Evolutionary conservation across 140 eudicot genomes (phyloP), one percentile per base, ranked within the genome.

Genomic region (Flaveria floridana): DNA sequence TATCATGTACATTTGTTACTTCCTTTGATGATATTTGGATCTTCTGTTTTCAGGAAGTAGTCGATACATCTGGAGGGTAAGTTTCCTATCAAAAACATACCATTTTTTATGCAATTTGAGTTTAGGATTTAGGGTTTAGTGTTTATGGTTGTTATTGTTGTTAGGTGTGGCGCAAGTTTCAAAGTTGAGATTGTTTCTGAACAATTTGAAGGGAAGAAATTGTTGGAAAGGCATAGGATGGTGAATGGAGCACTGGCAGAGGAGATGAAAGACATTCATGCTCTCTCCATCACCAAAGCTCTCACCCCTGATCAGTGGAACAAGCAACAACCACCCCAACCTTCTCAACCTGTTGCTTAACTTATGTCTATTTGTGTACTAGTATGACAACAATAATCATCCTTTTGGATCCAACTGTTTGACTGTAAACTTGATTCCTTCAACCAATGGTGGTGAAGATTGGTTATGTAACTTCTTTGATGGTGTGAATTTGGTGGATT

Each of bases 61-160:
- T 82, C 44, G 98, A 93, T 80, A 88, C 93, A 28, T 93, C 98
- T 55, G 98, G 96, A 57, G 98, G 98, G 98, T 93, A 85, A 85
- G 93, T 76, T 68, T 21, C 18, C 67, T 7, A 64, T 44, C 7
- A 25, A 10, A 42, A 62, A 65, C 50, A 23, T 2, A 18, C 3
- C 53, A 71, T 66, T 55, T 39, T 16, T 19, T 44, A 50, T 10
- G 9, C 6, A n/a, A 64, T 65, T 25, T 16, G 23, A 6, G 3
- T 34, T 34, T 30, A 13, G 21, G 12, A 23, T 30, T 28, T 15
- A 30, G 15, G 20, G 46, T 15, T 65, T 20, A 20, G 11, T 0
- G 25, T 23, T 59, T 67, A 12, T 20, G 42, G 56, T 18, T 77
- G 23, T 46, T 52, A 11, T 11, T 20, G 65, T 30, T 59, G 15